These are phyloP conservation scores for Podospora appendiculata DNA, from an alignment of 495 filamentous ascomycete genomes.

Conservation along the genomic window DNA sequence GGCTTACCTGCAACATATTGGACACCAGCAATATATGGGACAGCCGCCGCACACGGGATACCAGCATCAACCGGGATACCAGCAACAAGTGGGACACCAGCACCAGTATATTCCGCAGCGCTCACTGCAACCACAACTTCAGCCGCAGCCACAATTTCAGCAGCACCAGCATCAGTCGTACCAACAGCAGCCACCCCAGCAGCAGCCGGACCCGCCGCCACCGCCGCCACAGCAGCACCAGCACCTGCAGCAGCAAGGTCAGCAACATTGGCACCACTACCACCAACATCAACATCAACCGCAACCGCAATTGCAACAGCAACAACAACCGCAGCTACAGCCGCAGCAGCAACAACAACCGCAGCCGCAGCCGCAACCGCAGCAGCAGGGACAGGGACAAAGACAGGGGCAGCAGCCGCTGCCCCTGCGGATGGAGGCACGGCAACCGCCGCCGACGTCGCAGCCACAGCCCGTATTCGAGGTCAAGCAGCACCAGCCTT, in stretches of 20 bases:
- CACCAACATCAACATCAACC: not conserved
- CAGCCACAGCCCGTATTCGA: constrained; percentile 5
- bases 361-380: constrained; percentile 3
- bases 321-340: constrained; percentile 2
- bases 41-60: constrained; percentile 5
- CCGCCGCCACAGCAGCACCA: not conserved
- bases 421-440: not conserved
- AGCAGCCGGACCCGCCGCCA: constrained; percentile 1
- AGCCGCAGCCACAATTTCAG: constrained; percentile 3
- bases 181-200: not conserved
- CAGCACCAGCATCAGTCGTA: not conserved
- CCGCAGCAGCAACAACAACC: constrained; percentile 1
- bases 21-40: no score
- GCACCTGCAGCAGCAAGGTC: constrained; percentile 4
- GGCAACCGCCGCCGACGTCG: constrained; percentile 1
- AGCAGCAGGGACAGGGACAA: constrained; percentile 4
- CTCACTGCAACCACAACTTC: not conserved
- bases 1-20: no score
- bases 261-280: not conserved
- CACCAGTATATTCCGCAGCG: constrained; percentile 4
- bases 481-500: constrained; percentile 14
- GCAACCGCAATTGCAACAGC: not conserved
- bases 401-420: not conserved
- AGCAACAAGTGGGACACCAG: constrained; percentile 4
- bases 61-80: constrained; percentile 10